These are phyloP conservation scores for Aphanomyces invadans DNA, from an alignment of 352 stramenopile genomes.

Conservation along the genomic window DNA sequence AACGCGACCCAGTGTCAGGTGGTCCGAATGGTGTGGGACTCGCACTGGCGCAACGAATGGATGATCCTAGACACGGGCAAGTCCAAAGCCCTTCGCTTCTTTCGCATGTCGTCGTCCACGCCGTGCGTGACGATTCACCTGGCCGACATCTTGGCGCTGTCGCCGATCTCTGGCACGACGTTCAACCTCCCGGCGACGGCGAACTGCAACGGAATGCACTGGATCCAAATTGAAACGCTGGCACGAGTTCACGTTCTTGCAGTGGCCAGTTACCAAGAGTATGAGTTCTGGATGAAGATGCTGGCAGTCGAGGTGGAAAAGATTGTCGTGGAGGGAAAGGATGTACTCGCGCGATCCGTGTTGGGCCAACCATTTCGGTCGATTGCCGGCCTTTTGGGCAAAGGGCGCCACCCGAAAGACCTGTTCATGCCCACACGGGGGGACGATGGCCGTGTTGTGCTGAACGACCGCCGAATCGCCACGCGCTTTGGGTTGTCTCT, in stretches of 20 bases:
- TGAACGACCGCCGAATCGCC: conserved; percentile 36
- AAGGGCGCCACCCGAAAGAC: not conserved
- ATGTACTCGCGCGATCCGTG: not conserved
- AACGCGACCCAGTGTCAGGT: conserved; percentile 30
- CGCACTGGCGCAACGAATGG: conserved; percentile 49
- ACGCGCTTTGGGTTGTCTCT: not conserved
- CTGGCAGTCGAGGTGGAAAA: conserved; percentile 27
- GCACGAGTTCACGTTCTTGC: conserved; percentile 43
- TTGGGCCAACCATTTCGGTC: not conserved
- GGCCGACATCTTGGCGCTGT: conserved; percentile 30
- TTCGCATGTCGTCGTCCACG: conserved; percentile 36
- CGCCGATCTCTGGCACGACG: not conserved
- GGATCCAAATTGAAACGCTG: conserved; percentile 39
- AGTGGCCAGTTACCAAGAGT: conserved; percentile 34
- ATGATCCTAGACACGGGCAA: conserved; percentile 35
- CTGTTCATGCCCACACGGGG: not conserved
- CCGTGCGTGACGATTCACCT: conserved; percentile 32
- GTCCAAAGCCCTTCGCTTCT: conserved; percentile 36
- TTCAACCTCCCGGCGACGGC: conserved; percentile 1
- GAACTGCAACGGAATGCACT: conserved; percentile 32
- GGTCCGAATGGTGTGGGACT: conserved; percentile 33
- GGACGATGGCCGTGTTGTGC: conserved; percentile 23
- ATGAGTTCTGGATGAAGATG: conserved; percentile 30
- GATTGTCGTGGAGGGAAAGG: not conserved
- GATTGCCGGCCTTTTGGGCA: not conserved